Conservation (phyloP, 2,329 filamentous ascomycete genomes). For the Exophiala phaeomuriformis region DNA sequence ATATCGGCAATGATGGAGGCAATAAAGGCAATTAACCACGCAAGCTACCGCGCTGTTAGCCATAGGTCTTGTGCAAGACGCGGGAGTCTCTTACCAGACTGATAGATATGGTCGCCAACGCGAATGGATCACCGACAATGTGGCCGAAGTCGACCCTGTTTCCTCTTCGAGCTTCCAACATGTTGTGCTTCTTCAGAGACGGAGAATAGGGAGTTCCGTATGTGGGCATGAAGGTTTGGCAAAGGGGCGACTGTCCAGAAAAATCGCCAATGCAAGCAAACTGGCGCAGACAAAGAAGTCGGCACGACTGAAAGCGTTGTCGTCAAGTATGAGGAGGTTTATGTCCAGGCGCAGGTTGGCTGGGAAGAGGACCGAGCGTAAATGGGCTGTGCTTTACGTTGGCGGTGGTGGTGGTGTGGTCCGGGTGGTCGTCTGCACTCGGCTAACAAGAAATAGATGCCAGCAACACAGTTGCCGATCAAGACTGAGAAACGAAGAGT, state of each 20-base stretch:
- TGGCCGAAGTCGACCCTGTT: constrained; percentile 66
- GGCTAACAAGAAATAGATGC: constrained; percentile 5
- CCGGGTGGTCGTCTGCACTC: constrained; percentile 7
- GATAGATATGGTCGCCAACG: constrained; percentile 88
- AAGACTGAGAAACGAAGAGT: constrained; percentile 2
- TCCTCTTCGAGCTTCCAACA: constrained; percentile 28
- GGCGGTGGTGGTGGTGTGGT: constrained; percentile 7
- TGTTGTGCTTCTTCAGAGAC: constrained; percentile 59
- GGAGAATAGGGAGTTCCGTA: constrained; percentile 68
- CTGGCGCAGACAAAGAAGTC: constrained; percentile 1
- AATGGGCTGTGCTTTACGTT: constrained; percentile 9
- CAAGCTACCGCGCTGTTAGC: constrained; percentile 62
- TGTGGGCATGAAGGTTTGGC: constrained; percentile 54
- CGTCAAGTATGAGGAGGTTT: constrained; percentile 3
- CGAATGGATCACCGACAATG: constrained; percentile 93
- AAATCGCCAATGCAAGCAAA: background rate
- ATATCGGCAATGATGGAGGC: constrained; percentile 67
- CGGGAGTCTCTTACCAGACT: constrained; percentile 59
- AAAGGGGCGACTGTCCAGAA: constrained; percentile 4
- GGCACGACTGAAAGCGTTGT: constrained; percentile 1
- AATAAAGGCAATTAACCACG: constrained; percentile 90
- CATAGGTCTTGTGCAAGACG: background rate
- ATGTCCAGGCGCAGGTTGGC: constrained; percentile 18
- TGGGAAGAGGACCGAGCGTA: constrained; percentile 15
- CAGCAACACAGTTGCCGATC: constrained; percentile 14